Conservation (phyloP, 257 asterid species). For the Jaltomata sinuosa region DNA sequence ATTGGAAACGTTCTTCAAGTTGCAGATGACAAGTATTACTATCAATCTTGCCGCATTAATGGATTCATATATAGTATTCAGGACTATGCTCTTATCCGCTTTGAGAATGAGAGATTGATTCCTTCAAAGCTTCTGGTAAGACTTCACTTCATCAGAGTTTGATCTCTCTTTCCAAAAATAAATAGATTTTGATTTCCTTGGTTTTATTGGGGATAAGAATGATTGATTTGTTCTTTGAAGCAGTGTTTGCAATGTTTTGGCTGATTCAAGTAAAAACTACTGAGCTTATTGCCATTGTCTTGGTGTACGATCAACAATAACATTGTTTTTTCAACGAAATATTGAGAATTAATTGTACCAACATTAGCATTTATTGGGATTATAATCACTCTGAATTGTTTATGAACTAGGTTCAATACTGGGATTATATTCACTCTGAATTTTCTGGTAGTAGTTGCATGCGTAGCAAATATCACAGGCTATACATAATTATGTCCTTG, state of each 20-base stretch:
- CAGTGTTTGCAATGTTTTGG: background rate
- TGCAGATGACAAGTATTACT: conserved; percentile 50
- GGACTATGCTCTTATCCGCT: conserved; percentile 61
- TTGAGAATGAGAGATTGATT: conserved; percentile 37
- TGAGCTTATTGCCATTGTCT: background rate
- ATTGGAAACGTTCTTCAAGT: conserved; percentile 48
- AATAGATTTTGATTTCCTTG: background rate
- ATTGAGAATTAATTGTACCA: background rate
- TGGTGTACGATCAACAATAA: background rate
- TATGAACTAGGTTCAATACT: background rate
- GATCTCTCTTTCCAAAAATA: background rate
- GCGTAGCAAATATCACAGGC: background rate
- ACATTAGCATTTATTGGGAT: background rate
- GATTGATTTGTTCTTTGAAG: background rate
- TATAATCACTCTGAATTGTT: background rate
- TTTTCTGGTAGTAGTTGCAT: background rate
- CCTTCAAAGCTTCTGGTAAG: conserved; percentile 87
- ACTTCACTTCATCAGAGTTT: conserved; percentile 4
- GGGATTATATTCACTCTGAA: too few species aligned
- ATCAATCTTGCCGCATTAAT: conserved; percentile 56
- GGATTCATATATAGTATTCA: conserved; percentile 46
- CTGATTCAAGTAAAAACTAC: background rate
- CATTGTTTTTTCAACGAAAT: background rate
- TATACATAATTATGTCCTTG: background rate
- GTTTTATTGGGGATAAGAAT: background rate